A percentile compares a stretch with the other conserved stretches of the same genome.
Evolutionary conservation across 2,329 filamentous ascomycete genomes (phyloP).

Genomic region (Stagonosporopsis tanaceti): DNA sequence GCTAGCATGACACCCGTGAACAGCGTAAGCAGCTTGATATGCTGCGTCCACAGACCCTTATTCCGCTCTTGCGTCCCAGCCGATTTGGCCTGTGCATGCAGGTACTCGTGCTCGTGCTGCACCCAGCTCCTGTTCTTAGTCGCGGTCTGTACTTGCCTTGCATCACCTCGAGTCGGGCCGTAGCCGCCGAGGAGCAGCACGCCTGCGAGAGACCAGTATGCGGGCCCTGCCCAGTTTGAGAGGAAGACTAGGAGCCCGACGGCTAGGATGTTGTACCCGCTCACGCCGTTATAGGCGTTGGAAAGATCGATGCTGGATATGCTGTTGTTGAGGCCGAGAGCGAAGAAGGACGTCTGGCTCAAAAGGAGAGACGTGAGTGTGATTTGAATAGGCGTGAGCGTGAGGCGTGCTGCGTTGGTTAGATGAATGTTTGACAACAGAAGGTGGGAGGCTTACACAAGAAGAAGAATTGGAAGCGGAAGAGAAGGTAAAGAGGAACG

Average conservation of each 20-base stretch:
- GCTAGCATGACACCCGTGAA: slow-evolving; percentile 72
- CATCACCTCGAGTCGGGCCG: no score
- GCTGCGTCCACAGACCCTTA: slow-evolving; percentile 41
- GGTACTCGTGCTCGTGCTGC: slow-evolving; percentile 36
- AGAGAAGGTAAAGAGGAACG: slow-evolving; percentile 82
- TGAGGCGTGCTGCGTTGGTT: slow-evolving; percentile 42
- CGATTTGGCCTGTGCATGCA: slow-evolving; percentile 23
- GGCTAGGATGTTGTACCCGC: slow-evolving; percentile 77
- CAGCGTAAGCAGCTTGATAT: slow-evolving; percentile 72
- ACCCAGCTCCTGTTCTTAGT: slow-evolving; percentile 39
- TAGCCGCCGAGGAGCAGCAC: slow-evolving; percentile 57
- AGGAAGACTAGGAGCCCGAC: slow-evolving; percentile 87
- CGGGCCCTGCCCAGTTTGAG: slow-evolving; percentile 88
- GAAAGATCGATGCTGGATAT: slow-evolving; percentile 96
- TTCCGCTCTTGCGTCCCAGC: slow-evolving; percentile 20
- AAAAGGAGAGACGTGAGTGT: slow-evolving; percentile 77
- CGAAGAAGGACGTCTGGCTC: slow-evolving; percentile 86
- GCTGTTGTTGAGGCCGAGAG: slow-evolving; percentile 88
- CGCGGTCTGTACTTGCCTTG: neutral
- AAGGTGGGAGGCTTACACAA: slow-evolving; percentile 46
- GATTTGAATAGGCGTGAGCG: slow-evolving; percentile 63
- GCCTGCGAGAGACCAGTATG: slow-evolving; percentile 82
- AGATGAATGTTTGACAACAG: neutral
- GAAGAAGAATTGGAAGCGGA: slow-evolving; percentile 68
- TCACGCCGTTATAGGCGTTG: slow-evolving; percentile 92